phyloP scores from a whole-genome alignment of 306 rosid species.

The Inga oerstediana region DNA sequence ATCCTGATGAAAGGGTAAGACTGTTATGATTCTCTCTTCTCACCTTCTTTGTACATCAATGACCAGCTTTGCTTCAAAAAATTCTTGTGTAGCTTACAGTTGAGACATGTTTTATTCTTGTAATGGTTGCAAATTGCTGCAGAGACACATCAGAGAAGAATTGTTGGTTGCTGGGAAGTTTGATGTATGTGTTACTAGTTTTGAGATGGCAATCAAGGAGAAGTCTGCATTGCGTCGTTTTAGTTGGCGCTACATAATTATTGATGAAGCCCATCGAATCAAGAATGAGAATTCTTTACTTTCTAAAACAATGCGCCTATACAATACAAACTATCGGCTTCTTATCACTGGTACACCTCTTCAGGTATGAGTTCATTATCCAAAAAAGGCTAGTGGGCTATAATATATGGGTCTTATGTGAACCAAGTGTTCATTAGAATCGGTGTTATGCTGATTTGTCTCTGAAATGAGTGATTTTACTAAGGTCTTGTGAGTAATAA shows the following conservation, averaged over 20 bases:
- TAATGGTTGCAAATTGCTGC: constrained; percentile 33
- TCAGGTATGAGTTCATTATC: constrained; percentile 63
- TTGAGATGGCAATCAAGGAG: constrained; percentile 99
- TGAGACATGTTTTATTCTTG: constrained; percentile 4
- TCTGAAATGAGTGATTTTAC: constrained; percentile 2
- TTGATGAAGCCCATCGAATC: constrained; percentile 97
- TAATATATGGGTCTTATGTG: background rate
- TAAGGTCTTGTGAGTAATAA: background rate
- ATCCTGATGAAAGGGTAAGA: constrained; percentile 95
- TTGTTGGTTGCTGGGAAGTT: constrained; percentile 93
- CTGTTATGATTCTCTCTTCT: background rate
- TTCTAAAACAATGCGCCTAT: constrained; percentile 95
- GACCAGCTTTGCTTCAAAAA: constrained; percentile 15
- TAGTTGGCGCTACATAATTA: constrained; percentile 96
- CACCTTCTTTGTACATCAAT: background rate
- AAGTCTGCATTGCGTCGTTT: constrained; percentile 81
- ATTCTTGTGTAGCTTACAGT: constrained; percentile 12
- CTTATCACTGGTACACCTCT: constrained; percentile 96
- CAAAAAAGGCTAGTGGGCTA: background rate
- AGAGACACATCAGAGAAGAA: constrained; percentile 85
- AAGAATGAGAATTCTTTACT: constrained; percentile 97
- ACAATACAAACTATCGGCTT: constrained; percentile 87
- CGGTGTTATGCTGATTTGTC: constrained; percentile 5
- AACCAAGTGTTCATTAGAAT: background rate
- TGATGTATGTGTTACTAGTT: constrained; percentile 96